Conservation (phyloP, 2,329 filamentous ascomycete species). For the Aspergillus versicolor region DNA sequence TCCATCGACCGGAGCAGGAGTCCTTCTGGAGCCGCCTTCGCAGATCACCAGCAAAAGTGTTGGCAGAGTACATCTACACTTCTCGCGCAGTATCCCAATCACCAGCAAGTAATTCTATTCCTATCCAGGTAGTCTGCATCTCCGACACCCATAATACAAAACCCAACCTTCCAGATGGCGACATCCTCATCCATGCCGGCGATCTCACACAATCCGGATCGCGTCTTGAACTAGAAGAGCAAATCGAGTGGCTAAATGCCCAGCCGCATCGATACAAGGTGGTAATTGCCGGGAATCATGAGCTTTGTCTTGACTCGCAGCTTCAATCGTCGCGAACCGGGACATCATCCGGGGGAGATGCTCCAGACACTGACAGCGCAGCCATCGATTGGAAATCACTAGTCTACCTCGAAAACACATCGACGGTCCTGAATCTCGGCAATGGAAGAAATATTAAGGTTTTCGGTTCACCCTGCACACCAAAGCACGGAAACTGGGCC, state of each 20-base stretch:
- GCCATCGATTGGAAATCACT: conserved; percentile 62
- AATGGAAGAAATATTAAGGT: conserved; percentile 58
- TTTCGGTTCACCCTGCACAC: conserved; percentile 75
- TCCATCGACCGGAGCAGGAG: neutral
- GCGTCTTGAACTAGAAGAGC: conserved; percentile 65
- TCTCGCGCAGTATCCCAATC: neutral
- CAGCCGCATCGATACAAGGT: conserved; percentile 74
- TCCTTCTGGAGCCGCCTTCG: neutral
- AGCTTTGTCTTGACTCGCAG: conserved; percentile 36
- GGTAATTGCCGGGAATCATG: conserved; percentile 80
- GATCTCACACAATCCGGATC: conserved; percentile 61
- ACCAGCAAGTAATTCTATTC: neutral
- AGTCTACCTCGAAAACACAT: conserved; percentile 68
- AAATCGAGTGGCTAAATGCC: conserved; percentile 71
- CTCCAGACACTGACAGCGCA: conserved; percentile 42
- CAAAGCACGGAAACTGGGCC: conserved; percentile 68
- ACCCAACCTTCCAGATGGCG: conserved; percentile 26
- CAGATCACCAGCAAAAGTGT: neutral
- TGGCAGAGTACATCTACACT: neutral
- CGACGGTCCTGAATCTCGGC: conserved; percentile 51
- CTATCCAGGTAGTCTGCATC: conserved; percentile 15
- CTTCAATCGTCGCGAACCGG: neutral
- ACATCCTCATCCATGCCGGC: conserved; percentile 45
- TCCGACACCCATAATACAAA: conserved; percentile 33
- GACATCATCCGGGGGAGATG: conserved; percentile 19